A percentile compares a stretch with the other conserved stretches of the same genome.
Evolutionary conservation across 202 grass and related monocot genomes (phyloP).

Genomic region (Sporobolus alterniflorus): DNA sequence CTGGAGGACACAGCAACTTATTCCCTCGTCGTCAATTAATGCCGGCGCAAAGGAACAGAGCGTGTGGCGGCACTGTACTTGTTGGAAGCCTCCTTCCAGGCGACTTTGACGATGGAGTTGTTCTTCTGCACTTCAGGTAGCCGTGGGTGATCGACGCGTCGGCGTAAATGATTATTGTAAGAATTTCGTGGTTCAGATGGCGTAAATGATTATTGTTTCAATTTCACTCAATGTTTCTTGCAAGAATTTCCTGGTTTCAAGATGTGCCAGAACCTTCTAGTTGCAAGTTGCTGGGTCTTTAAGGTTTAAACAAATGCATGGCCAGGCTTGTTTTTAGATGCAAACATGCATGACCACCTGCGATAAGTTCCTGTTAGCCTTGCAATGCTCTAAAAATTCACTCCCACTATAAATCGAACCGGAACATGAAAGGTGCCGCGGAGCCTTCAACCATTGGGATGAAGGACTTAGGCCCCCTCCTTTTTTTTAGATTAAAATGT

Average conservation of each 20-base stretch:
- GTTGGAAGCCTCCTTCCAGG: conserved; percentile 54
- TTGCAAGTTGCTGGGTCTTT: not conserved
- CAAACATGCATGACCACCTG: not conserved
- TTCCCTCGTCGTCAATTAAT: not conserved
- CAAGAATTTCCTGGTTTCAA: conserved; percentile 16
- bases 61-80: conserved; percentile 36
- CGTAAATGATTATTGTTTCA: conserved; percentile 22
- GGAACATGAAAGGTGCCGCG: no score
- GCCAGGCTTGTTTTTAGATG: not conserved
- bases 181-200: conserved; percentile 17
- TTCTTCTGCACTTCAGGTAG: conserved; percentile 83
- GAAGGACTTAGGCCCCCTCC: no score
- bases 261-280: not conserved
- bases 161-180: conserved; percentile 27
- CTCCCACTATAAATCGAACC: no score
- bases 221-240: not conserved
- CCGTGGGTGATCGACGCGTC: conserved; percentile 67
- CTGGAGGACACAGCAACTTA: conserved; percentile 9
- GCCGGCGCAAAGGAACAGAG: not conserved
- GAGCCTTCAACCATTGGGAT: no score
- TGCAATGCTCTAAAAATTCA: no score
- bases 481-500: no score
- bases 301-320: not conserved
- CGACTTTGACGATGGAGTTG: conserved; percentile 69
- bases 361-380: not conserved